Conservation (phyloP, 805 yeast species). For the Priceomyces melissophilus region DNA sequence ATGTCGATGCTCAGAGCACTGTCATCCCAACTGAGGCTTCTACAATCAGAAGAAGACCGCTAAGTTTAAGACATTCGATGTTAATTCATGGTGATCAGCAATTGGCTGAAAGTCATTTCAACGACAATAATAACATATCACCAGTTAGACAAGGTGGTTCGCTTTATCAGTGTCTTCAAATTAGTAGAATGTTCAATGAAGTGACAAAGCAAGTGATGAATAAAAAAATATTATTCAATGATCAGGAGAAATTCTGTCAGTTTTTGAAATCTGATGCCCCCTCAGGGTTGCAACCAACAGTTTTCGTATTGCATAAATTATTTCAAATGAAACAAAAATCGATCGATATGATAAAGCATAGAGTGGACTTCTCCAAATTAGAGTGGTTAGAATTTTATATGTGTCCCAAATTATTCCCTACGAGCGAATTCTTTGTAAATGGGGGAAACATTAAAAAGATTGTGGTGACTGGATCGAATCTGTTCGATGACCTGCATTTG, state of each 20-base stretch:
- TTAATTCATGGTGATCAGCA: constrained; percentile 57
- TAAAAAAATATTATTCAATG: constrained; percentile 52
- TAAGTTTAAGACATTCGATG: constrained; percentile 65
- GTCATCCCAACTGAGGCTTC: constrained; percentile 59
- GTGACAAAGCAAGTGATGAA: constrained; percentile 54
- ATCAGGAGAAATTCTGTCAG: constrained; percentile 42
- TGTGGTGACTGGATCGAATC: constrained; percentile 68
- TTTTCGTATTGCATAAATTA: constrained; percentile 66
- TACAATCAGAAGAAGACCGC: constrained; percentile 64
- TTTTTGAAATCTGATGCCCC: constrained; percentile 27
- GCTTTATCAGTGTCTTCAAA: constrained; percentile 61
- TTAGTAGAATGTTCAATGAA: constrained; percentile 63
- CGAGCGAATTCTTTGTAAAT: constrained; percentile 23
- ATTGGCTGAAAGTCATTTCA: constrained; percentile 34
- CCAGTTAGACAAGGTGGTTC: constrained; percentile 13
- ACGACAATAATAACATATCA: constrained; percentile 10
- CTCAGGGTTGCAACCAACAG: constrained; percentile 29
- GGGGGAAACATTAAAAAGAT: constrained; percentile 37
- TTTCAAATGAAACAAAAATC: constrained; percentile 51
- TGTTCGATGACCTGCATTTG: constrained; percentile 59
- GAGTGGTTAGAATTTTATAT: constrained; percentile 78
- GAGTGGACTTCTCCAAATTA: constrained; percentile 45
- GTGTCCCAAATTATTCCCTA: constrained; percentile 70
- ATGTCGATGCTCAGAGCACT: constrained; percentile 52
- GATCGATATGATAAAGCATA: constrained; percentile 44